Evolutionary conservation across 2,329 filamentous ascomycete genomes (phyloP).

Genomic region (Eutypella sp.): DNA sequence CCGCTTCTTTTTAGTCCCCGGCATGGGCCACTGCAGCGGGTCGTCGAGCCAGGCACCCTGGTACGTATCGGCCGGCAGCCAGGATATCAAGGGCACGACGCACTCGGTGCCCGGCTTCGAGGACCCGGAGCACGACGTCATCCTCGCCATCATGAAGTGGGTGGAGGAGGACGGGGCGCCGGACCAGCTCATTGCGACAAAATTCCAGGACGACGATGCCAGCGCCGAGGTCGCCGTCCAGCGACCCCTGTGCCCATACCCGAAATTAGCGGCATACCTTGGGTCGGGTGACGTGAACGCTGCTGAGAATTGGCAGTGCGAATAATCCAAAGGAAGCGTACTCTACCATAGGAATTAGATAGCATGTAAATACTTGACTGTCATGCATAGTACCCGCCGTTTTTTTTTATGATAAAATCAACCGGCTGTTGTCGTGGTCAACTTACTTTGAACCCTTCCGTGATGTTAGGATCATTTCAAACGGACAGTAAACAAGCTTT

Average conservation of each 20-base stretch:
- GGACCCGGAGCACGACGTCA: constrained; percentile 14
- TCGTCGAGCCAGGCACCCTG: constrained; percentile 31
- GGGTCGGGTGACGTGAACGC: constrained; percentile 9
- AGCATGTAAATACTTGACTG: background rate
- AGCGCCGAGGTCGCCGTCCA: constrained; percentile 15
- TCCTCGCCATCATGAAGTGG: constrained; percentile 45
- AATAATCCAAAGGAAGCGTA: too few species aligned
- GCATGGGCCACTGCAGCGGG: constrained; percentile 42
- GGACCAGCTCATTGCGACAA: constrained; percentile 30
- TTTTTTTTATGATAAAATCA: background rate
- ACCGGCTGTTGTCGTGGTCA: too few species aligned
- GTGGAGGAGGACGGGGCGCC: constrained; percentile 37
- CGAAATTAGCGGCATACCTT: constrained; percentile 10
- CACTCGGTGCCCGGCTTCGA: constrained; percentile 34
- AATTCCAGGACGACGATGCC: constrained; percentile 33
- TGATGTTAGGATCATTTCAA: too few species aligned
- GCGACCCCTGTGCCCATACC: constrained; percentile 16
- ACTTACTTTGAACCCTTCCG: too few species aligned
- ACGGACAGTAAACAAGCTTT: too few species aligned
- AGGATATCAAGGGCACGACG: constrained; percentile 24
- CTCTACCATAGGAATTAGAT: too few species aligned
- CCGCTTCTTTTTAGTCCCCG: constrained; percentile 42
- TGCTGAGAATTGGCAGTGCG: constrained; percentile 12
- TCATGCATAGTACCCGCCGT: background rate
- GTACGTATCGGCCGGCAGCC: constrained; percentile 13